Conservation (phyloP, 140 eudicot genomes). For the Senecio squalidus region DNA sequence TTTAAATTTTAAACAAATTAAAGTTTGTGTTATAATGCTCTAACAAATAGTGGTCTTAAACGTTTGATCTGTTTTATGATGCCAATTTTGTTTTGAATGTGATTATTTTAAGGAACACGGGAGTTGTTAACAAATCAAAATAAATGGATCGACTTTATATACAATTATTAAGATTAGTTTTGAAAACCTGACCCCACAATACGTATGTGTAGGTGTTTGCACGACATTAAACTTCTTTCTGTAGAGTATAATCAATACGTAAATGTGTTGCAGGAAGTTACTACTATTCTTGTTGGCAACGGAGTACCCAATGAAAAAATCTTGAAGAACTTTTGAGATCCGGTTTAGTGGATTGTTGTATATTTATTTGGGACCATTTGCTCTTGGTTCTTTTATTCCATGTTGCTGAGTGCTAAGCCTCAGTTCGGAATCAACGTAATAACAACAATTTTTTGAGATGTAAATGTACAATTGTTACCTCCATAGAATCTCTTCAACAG, state of each 20-base stretch:
- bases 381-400: slow-evolving; percentile 14
- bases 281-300: slow-evolving; percentile 60
- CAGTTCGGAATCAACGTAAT: slow-evolving; percentile 24
- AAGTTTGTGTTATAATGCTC: not conserved
- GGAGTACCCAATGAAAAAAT: slow-evolving; percentile 68
- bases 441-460: slow-evolving; percentile 32
- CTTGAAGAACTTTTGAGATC: slow-evolving; percentile 63
- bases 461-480: slow-evolving; percentile 16
- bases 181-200: too few species aligned
- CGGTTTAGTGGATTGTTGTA: slow-evolving; percentile 32
- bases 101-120: too few species aligned
- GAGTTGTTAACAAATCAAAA: too few species aligned
- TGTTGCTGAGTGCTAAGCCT: slow-evolving; percentile 22
- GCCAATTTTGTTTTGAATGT: too few species aligned
- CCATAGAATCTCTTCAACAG: not conserved
- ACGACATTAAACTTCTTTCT: too few species aligned
- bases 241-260: not conserved
- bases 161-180: too few species aligned
- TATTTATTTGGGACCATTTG: slow-evolving; percentile 2
- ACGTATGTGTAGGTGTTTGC: too few species aligned
- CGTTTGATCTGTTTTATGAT: too few species aligned
- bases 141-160: too few species aligned
- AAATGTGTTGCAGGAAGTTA: slow-evolving; percentile 69
- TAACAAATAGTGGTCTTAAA: too few species aligned
- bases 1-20: not conserved